Evolutionary conservation across 805 yeast species (phyloP).

Genomic region (Brettanomyces anomalus): DNA sequence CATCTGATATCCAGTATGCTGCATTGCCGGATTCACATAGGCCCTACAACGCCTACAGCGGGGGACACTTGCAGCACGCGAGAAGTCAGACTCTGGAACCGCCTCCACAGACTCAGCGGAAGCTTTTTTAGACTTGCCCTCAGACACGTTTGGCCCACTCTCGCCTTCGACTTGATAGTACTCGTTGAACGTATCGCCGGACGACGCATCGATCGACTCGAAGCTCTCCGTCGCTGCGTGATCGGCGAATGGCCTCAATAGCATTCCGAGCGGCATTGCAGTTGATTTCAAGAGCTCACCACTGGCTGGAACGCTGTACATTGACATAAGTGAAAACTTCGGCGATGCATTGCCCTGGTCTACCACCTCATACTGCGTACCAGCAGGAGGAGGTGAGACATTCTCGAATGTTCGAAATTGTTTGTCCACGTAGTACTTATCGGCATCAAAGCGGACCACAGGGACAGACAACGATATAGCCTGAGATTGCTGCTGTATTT

Average conservation of each 20-base stretch:
- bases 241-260: constrained; percentile 80
- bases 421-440: constrained; percentile 27
- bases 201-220: constrained; percentile 20
- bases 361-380: constrained; percentile 54
- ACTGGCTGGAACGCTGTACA: constrained; percentile 75
- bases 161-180: too few species aligned
- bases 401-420: constrained; percentile 67
- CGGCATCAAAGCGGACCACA: constrained; percentile 24
- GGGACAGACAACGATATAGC: constrained; percentile 26
- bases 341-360: constrained; percentile 89
- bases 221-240: constrained; percentile 32
- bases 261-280: constrained; percentile 71
- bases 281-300: constrained; percentile 63
- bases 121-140: neutral
- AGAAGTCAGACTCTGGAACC: constrained; percentile 63
- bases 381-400: constrained; percentile 76
- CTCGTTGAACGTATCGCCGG: too few species aligned
- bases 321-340: constrained; percentile 62
- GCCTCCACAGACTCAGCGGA: too few species aligned
- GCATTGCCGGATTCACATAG: constrained; percentile 79
- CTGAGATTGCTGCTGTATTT: neutral
- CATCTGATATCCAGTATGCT: constrained; percentile 53
- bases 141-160: too few species aligned
- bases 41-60: constrained; percentile 90
- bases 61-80: constrained; percentile 55